These are phyloP conservation scores for Suhomyces coccinellae DNA, from an alignment of 1,139 yeast genomes.

Conservation along the genomic window DNA sequence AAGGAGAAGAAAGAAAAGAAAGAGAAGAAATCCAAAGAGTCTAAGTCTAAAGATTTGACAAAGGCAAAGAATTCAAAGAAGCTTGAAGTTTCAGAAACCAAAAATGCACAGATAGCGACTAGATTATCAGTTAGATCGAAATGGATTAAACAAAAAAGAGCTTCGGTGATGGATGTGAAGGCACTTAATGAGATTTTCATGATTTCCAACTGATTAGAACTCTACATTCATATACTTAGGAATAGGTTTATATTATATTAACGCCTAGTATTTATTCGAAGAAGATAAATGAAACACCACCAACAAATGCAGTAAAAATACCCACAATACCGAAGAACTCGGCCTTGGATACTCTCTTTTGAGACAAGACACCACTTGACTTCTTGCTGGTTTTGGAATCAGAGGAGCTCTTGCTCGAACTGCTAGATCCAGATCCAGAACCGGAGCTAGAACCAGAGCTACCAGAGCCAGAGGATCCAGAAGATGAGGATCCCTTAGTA, in stretches of 20 bases:
- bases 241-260: not conserved
- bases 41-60: slow-evolving; percentile 21
- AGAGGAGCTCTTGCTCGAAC: slow-evolving; percentile 26
- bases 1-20: slow-evolving; percentile 28
- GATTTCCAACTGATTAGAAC: slow-evolving; percentile 51
- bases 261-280: slow-evolving; percentile 20
- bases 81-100: slow-evolving; percentile 7
- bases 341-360: slow-evolving; percentile 28
- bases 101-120: slow-evolving; percentile 43
- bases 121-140: slow-evolving; percentile 78
- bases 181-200: slow-evolving; percentile 90
- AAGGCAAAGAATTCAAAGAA: slow-evolving; percentile 17
- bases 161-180: slow-evolving; percentile 85
- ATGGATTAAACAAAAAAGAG: slow-evolving; percentile 86
- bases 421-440: slow-evolving; percentile 21
- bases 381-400: slow-evolving; percentile 24
- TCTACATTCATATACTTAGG: not conserved
- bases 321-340: slow-evolving; percentile 35
- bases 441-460: slow-evolving; percentile 32
- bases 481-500: slow-evolving; percentile 17
- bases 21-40: slow-evolving; percentile 22
- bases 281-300: slow-evolving; percentile 40
- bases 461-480: slow-evolving; percentile 24
- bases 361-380: slow-evolving; percentile 24
- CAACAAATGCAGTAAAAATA: slow-evolving; percentile 36